A percentile compares a stretch with the other conserved stretches of the same genome.
These are phyloP conservation scores for Phytophthora cajani DNA, from an alignment of 352 stramenopile genomes.

Conservation along the genomic window DNA sequence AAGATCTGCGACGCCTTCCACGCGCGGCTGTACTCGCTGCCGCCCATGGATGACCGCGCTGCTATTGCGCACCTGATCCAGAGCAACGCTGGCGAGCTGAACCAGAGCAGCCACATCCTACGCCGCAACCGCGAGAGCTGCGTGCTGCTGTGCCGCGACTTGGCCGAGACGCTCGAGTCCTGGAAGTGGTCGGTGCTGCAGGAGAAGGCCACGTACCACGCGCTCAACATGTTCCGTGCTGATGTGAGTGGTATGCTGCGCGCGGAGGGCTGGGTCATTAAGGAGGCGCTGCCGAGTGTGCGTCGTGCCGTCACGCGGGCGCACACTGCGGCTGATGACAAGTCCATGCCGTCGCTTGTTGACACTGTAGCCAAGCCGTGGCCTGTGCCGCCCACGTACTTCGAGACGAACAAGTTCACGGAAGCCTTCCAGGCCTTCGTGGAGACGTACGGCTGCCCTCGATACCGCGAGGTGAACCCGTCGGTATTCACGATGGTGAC, in stretches of 20 bases:
- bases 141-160: conserved; percentile 93
- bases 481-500: conserved; percentile 99
- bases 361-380: conserved; percentile 95
- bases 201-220: conserved; percentile 98
- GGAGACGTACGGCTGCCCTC: conserved; percentile 98
- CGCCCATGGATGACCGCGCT: conserved; percentile 93
- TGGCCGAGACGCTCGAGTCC: conserved; percentile 94
- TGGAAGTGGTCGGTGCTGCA: conserved; percentile 98
- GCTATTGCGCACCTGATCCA: conserved; percentile 91
- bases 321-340: conserved; percentile 92
- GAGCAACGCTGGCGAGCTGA: conserved; percentile 94
- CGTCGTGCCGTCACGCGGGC: conserved; percentile 88
- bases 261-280: conserved; percentile 97
- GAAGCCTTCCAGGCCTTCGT: conserved; percentile 98
- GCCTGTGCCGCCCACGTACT: conserved; percentile 97
- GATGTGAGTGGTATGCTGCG: conserved; percentile 97
- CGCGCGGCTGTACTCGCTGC: conserved; percentile 95
- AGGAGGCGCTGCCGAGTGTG: conserved; percentile 79
- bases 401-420: conserved; percentile 99
- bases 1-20: conserved; percentile 99
- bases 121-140: conserved; percentile 96
- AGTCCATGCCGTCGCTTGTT: conserved; percentile 93
- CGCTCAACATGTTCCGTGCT: conserved; percentile 98
- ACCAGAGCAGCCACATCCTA: conserved; percentile 96
- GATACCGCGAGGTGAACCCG: conserved; percentile 99